phyloP scores from a whole-genome alignment of 1,284 basidiomycete genomes.

The Cutaneotrichosporon sp. region DNA sequence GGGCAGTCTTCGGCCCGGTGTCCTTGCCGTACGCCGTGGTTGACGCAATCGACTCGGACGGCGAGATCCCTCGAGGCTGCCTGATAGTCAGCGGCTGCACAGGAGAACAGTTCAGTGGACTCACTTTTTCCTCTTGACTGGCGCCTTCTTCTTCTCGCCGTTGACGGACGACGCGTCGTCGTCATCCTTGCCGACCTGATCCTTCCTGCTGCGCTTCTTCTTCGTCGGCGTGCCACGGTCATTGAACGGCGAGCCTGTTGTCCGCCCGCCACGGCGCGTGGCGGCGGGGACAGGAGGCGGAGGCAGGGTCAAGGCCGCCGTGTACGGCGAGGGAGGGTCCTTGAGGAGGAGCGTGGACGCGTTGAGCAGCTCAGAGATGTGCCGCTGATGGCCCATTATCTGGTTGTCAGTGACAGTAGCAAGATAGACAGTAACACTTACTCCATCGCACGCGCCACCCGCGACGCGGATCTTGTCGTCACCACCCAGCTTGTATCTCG shows the following conservation, averaged over 20 bases:
- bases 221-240: slow-evolving; percentile 42
- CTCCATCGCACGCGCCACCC: slow-evolving; percentile 85
- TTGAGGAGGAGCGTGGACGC: slow-evolving; percentile 56
- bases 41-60: slow-evolving; percentile 48
- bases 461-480: slow-evolving; percentile 99
- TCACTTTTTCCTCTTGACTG: slow-evolving; percentile 47
- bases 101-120: slow-evolving; percentile 11
- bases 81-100: slow-evolving; percentile 20
- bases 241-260: slow-evolving; percentile 46
- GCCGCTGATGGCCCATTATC: slow-evolving; percentile 69
- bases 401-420: slow-evolving; percentile 31
- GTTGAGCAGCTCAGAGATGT: slow-evolving; percentile 59
- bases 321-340: slow-evolving; percentile 54
- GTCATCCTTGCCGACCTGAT: slow-evolving; percentile 36
- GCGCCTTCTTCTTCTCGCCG: slow-evolving; percentile 40
- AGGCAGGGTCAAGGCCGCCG: slow-evolving; percentile 66
- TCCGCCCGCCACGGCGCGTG: slow-evolving; percentile 39
- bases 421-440: slow-evolving; percentile 41
- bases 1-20: slow-evolving; percentile 40
- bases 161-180: slow-evolving; percentile 45
- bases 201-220: slow-evolving; percentile 43
- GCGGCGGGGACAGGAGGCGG: slow-evolving; percentile 60
- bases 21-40: slow-evolving; percentile 39
- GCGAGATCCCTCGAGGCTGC: slow-evolving; percentile 41
- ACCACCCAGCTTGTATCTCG: slow-evolving; percentile 87